Conservation (phyloP, 2,329 filamentous ascomycete genomes). For the Epichloe sylvatica region DNA sequence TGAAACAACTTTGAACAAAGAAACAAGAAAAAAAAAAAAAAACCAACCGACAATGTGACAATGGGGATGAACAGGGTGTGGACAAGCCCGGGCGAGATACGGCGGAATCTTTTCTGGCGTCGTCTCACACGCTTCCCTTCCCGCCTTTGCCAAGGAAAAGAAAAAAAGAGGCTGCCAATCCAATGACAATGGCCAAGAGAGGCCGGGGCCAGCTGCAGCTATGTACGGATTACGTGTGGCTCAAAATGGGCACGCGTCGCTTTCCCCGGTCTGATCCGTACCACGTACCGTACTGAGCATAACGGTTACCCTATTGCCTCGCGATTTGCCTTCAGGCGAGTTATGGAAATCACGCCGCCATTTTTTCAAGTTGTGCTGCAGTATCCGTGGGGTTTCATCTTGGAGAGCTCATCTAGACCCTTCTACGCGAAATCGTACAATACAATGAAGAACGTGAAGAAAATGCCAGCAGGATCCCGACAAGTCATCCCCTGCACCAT, state of each 20-base stretch:
- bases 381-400: background rate
- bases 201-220: background rate
- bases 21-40: background rate
- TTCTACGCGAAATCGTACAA: slow-evolving; percentile 16
- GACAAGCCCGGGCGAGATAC: background rate
- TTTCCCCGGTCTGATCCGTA: no score
- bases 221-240: no score
- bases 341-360: no score
- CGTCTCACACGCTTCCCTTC: background rate
- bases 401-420: slow-evolving; percentile 2
- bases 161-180: background rate
- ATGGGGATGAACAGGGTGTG: background rate
- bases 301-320: no score
- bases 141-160: background rate
- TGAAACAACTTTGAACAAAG: background rate
- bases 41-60: no score
- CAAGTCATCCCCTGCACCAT: background rate
- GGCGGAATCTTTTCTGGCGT: background rate
- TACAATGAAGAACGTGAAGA: background rate
- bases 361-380: no score
- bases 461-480: background rate
- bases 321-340: no score
- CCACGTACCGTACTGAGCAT: no score
- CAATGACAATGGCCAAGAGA: background rate
- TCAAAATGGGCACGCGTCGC: background rate